Conservation (phyloP, 139 green algal genomes). For the Tetraselmis chui region DNA sequence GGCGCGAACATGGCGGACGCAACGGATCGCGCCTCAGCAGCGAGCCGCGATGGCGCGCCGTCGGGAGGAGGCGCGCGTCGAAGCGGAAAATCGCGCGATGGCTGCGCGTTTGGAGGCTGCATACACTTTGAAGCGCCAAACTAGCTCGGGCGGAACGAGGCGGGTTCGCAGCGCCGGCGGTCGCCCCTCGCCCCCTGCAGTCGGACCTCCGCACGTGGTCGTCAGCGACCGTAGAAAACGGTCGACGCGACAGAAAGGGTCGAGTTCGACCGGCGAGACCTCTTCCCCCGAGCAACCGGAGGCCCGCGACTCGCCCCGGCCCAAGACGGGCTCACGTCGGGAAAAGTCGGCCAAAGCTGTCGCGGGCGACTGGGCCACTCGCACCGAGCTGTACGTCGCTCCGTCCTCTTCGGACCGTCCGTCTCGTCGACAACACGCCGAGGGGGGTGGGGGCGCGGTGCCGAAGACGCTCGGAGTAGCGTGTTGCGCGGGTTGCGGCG, state of each 20-base stretch:
- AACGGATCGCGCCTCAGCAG: neutral
- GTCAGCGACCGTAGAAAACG: too few relatives aligned
- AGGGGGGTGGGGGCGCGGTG: neutral
- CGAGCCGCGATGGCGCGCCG: neutral
- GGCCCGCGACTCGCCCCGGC: too few relatives aligned
- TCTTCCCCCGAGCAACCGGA: too few relatives aligned
- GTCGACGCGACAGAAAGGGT: too few relatives aligned
- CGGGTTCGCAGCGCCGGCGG: too few relatives aligned
- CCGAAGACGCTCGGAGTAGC: neutral
- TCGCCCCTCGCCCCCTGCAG: too few relatives aligned
- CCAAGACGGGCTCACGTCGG: too few relatives aligned
- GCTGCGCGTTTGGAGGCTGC: neutral
- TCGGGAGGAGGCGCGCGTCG: neutral
- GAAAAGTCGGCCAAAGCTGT: neutral
- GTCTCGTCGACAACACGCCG: too few relatives aligned
- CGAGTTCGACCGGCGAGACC: too few relatives aligned
- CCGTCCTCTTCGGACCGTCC: too few relatives aligned
- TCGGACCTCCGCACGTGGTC: too few relatives aligned
- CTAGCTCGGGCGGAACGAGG: too few relatives aligned
- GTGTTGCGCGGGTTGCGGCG: neutral
- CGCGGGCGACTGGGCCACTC: neutral
- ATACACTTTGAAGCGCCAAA: neutral
- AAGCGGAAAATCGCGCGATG: neutral
- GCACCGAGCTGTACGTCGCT: neutral
- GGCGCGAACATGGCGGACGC: neutral